phyloP scores from a whole-genome alignment of 805 yeast genomes.

The Deakozyma indianensis region DNA sequence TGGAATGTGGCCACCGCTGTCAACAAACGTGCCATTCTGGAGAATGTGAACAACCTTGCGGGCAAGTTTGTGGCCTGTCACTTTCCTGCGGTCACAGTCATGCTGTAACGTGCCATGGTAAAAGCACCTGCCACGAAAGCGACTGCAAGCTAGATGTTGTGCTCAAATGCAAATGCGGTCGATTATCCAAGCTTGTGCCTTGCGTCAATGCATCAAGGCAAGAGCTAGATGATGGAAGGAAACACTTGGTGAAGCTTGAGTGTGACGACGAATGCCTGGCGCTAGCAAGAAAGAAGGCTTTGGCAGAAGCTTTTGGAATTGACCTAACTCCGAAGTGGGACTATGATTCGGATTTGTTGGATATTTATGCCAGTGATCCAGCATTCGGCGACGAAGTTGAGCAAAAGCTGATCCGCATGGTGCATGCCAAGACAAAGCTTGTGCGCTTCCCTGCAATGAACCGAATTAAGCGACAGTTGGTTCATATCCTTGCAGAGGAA shows the following conservation, averaged over 20 bases:
- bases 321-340: conserved; percentile 17
- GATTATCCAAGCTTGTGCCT: conserved; percentile 42
- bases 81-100: conserved; percentile 58
- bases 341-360: conserved; percentile 23
- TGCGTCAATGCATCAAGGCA: conserved; percentile 21
- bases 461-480: conserved; percentile 49
- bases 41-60: conserved; percentile 48
- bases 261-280: conserved; percentile 64
- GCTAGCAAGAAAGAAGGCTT: conserved; percentile 40
- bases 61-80: conserved; percentile 40
- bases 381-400: conserved; percentile 62
- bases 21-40: conserved; percentile 41
- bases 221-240: conserved; percentile 21
- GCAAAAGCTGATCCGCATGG: conserved; percentile 32
- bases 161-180: conserved; percentile 53
- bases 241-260: conserved; percentile 19
- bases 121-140: conserved; percentile 37
- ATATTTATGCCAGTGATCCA: conserved; percentile 38
- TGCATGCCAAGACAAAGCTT: conserved; percentile 25
- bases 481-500: conserved; percentile 51
- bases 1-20: conserved; percentile 42
- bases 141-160: conserved; percentile 21
- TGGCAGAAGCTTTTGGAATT: conserved; percentile 47
- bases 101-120: conserved; percentile 47
- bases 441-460: conserved; percentile 65